phyloP scores from a whole-genome alignment of 228 moss, liverwort and hornwort species.

The Sphagnum magellanicum region DNA sequence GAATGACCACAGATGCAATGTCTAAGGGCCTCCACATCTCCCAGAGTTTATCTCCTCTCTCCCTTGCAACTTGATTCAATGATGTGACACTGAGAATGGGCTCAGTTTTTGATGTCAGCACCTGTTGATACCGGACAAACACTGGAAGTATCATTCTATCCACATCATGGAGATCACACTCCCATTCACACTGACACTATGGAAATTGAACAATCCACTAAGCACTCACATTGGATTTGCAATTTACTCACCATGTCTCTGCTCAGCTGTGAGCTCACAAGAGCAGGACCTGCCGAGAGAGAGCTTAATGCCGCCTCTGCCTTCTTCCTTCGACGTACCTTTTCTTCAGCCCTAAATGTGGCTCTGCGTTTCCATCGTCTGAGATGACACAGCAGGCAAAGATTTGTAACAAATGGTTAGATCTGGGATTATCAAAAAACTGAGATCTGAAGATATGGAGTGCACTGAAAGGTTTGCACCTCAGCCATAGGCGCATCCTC shows the following conservation, averaged over 20 bases:
- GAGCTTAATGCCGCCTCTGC: conserved; percentile 77
- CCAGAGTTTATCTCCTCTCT: conserved; percentile 52
- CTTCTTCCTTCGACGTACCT: conserved; percentile 48
- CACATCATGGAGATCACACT: too few species aligned
- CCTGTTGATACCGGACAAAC: background rate
- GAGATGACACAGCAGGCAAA: background rate
- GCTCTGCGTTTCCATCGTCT: conserved; percentile 91
- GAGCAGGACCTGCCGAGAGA: conserved; percentile 65
- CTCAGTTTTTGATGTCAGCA: background rate
- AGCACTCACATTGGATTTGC: too few species aligned
- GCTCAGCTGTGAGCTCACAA: conserved; percentile 43
- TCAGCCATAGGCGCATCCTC: conserved; percentile 73
- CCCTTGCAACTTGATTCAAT: conserved; percentile 34
- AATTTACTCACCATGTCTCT: conserved; percentile 15
- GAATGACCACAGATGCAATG: conserved; percentile 57
- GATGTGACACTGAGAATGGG: conserved; percentile 5
- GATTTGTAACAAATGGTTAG: background rate
- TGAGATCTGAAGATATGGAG: too few species aligned
- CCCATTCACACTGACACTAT: too few species aligned
- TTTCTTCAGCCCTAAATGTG: conserved; percentile 59
- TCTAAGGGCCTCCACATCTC: conserved; percentile 79
- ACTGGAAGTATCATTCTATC: background rate
- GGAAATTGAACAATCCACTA: too few species aligned
- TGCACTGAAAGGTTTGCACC: conserved; percentile 18
- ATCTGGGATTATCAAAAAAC: too few species aligned